phyloP scores from a whole-genome alignment of 345 rosid genomes.

The Cardamine occulta region DNA sequence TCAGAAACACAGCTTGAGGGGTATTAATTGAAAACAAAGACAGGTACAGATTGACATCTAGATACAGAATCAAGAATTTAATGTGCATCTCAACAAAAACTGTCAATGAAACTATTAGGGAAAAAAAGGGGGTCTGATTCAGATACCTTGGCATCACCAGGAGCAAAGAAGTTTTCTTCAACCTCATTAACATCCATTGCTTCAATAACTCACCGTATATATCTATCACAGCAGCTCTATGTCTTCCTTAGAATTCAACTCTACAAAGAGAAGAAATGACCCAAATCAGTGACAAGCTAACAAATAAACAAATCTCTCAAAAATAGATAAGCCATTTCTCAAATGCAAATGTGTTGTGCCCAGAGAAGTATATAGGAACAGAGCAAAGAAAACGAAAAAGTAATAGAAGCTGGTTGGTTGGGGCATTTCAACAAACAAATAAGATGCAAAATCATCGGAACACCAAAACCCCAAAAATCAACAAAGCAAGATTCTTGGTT shows the following conservation, averaged over 20 bases:
- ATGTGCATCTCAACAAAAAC: constrained; percentile 10
- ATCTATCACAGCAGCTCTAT: constrained; percentile 45
- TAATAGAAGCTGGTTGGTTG: constrained; percentile 27
- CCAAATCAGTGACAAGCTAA: constrained; percentile 2
- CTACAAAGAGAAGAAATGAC: constrained; percentile 23
- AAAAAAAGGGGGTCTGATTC: not conserved
- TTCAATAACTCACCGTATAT: constrained; percentile 44
- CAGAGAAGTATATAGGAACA: constrained; percentile 19
- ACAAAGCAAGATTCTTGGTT: constrained; percentile 32
- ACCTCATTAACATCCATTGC: constrained; percentile 79
- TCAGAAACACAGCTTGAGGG: not conserved
- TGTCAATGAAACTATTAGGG: not conserved
- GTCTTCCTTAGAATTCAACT: constrained; percentile 43
- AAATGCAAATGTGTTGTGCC: constrained; percentile 1
- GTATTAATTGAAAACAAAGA: constrained; percentile 11
- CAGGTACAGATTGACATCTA: not conserved
- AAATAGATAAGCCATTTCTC: not conserved
- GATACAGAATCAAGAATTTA: constrained; percentile 7
- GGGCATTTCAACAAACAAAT: constrained; percentile 52
- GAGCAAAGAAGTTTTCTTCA: constrained; percentile 88
- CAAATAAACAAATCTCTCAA: constrained; percentile 15
- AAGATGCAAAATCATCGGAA: constrained; percentile 25
- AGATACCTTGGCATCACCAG: constrained; percentile 93
- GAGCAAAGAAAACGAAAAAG: not conserved
- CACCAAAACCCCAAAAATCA: constrained; percentile 6